A percentile compares a stretch with the other conserved stretches of the same genome.
Conservation (phyloP, 1,284 basidiomycete species). For the Lignosus rhinocerotis region DNA sequence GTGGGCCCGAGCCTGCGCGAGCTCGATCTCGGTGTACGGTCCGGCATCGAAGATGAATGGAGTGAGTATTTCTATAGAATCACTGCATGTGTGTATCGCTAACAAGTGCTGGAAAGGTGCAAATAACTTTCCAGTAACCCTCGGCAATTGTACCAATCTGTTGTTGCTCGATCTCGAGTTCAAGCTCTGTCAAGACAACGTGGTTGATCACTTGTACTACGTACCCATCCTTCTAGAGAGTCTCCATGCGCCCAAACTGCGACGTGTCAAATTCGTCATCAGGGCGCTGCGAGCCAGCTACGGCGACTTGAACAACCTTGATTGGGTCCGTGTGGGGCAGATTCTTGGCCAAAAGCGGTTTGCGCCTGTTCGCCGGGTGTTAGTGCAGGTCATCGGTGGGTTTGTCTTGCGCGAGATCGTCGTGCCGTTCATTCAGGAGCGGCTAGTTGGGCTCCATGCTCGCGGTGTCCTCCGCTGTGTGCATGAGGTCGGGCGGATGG, state of each 20-base stretch:
- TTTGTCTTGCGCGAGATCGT: neutral
- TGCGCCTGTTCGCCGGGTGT: slow-evolving; percentile 12
- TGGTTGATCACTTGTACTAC: slow-evolving; percentile 11
- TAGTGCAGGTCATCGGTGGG: slow-evolving; percentile 14
- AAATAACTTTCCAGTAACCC: slow-evolving; percentile 2
- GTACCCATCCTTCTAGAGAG: slow-evolving; percentile 14
- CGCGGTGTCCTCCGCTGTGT: slow-evolving; percentile 3
- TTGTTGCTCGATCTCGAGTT: slow-evolving; percentile 12
- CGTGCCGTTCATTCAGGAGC: slow-evolving; percentile 6
- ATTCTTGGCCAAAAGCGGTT: slow-evolving; percentile 14
- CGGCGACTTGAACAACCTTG: slow-evolving; percentile 7
- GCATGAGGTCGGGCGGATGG: neutral
- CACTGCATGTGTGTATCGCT: neutral
- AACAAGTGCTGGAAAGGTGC: neutral
- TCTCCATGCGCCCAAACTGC: slow-evolving; percentile 12
- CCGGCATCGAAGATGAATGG: neutral
- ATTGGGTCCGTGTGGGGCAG: slow-evolving; percentile 16
- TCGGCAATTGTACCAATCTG: slow-evolving; percentile 10
- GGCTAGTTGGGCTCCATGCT: slow-evolving; percentile 6
- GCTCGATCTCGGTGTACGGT: slow-evolving; percentile 18
- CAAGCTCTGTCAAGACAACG: slow-evolving; percentile 4
- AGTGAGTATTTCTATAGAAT: slow-evolving; percentile 2
- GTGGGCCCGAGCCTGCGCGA: slow-evolving; percentile 21
- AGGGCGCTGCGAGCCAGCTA: slow-evolving; percentile 6
- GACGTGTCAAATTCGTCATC: slow-evolving; percentile 21